Evolutionary conservation across 2,329 filamentous ascomycete species (phyloP).

Genomic region (Orbilia ellipsospora): DNA sequence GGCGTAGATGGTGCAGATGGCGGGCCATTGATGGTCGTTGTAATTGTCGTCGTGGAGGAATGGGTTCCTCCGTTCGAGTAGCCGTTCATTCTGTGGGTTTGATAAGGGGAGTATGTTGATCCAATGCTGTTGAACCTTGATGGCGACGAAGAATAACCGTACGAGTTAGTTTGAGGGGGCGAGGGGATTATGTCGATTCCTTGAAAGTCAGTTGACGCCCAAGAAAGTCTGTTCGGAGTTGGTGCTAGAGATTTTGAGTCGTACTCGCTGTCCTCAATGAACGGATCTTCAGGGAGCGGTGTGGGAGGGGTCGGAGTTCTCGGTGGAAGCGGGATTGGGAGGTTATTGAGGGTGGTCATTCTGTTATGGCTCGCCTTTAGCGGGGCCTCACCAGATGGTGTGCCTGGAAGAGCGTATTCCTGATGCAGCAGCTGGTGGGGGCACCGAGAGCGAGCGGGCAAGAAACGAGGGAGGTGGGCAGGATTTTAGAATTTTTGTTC

Average conservation of each 20-base stretch:
- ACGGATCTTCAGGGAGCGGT: slow-evolving; percentile 39
- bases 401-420: slow-evolving; percentile 55
- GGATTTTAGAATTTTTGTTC: slow-evolving; percentile 34
- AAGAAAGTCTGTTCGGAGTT: slow-evolving; percentile 52
- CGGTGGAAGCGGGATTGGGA: slow-evolving; percentile 52
- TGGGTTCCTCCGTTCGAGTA: slow-evolving; percentile 45
- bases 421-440: slow-evolving; percentile 53
- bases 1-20: slow-evolving; percentile 31
- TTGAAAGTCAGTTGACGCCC: slow-evolving; percentile 48
- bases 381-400: slow-evolving; percentile 47
- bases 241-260: slow-evolving; percentile 47
- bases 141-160: slow-evolving; percentile 34
- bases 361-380: slow-evolving; percentile 25
- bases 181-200: slow-evolving; percentile 39
- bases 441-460: slow-evolving; percentile 35
- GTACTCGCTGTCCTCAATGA: slow-evolving; percentile 39
- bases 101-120: slow-evolving; percentile 35
- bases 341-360: slow-evolving; percentile 55
- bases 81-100: slow-evolving; percentile 49
- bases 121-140: slow-evolving; percentile 43
- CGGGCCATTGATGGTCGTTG: slow-evolving; percentile 41
- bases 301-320: slow-evolving; percentile 54
- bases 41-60: slow-evolving; percentile 44
- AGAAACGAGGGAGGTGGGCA: slow-evolving; percentile 50
- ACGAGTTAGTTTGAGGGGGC: slow-evolving; percentile 46